Evolutionary conservation across 2,329 filamentous ascomycete genomes (phyloP), one percentile per base, ranked within the genome.

Genomic region (Trichoderma koningii): DNA sequence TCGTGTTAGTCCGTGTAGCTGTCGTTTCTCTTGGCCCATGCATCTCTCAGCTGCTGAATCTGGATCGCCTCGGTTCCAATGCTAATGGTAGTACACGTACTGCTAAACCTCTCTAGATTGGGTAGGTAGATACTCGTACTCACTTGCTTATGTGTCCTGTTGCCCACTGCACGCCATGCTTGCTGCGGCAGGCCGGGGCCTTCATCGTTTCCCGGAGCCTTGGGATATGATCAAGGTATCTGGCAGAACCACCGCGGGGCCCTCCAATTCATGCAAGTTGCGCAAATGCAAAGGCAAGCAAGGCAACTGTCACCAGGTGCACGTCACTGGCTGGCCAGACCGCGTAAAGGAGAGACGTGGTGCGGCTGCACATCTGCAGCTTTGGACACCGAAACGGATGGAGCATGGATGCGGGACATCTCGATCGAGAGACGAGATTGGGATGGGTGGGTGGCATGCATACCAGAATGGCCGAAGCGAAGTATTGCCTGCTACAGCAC

Each of bases 81-180:
- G 19, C 44, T 23, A n/a, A n/a, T n/a, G n/a, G n/a, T n/a, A n/a
- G n/a, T n/a, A n/a, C n/a, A n/a, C n/a, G 6, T 19, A 17, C n/a
- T 21, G 10, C 3, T 47, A 3, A 38, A 14, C 34, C 34, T 38
- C 2, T 10, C 34, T 38, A 38, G 2, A 14, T 38, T 38, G 12
- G 34, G 34, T 9, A 38, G 34, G 34, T 9, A 38, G 34, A 38
- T 9, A 14, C 34, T 38, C 7, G 34, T 38, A 4, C 34, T 38
- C 34, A n/a, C 48, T 52, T 15, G 10, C 30, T 53, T 19, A 45
- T 28, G 45, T 28, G 45, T 30, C 30, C 7, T 9, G 30, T 51
- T 21, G 57, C 38, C 47, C 48, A 44, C 57, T 63, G 61, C 61
- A 56, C 30, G 52, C 44, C 61, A 63, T 63, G 51, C 34, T 42